Evolutionary conservation across 148 eudicot species (phyloP).

Genomic region (Persicaria maculosa): DNA sequence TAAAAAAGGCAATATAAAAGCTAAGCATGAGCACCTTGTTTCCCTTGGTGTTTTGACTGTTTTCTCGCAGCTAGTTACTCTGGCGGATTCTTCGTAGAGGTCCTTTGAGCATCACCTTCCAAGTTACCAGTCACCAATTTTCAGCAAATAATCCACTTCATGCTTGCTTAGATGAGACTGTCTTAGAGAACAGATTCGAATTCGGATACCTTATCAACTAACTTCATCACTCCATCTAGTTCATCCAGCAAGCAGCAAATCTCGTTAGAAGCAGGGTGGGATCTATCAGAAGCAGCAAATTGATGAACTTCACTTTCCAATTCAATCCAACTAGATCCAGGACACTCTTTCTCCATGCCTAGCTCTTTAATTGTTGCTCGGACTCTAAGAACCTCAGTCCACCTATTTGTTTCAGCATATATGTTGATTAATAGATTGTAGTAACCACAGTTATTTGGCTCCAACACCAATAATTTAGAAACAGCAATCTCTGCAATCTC

Average conservation of each 20-base stretch:
- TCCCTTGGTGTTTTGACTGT: not conserved
- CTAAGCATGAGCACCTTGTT: not conserved
- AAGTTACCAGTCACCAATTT: not conserved
- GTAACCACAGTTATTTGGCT: constrained; percentile 37
- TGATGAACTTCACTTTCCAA: constrained; percentile 30
- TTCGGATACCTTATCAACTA: not conserved
- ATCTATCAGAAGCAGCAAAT: constrained; percentile 32
- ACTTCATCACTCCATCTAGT: constrained; percentile 23
- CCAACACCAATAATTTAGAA: constrained; percentile 28
- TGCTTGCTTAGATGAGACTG: not conserved
- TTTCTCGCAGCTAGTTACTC: not conserved
- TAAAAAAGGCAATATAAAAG: not conserved
- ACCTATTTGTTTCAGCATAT: constrained; percentile 32
- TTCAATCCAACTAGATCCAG: constrained; percentile 46
- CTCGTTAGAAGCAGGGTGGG: constrained; percentile 24
- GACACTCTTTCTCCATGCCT: constrained; percentile 30
- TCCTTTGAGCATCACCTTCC: not conserved
- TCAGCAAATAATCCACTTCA: not conserved
- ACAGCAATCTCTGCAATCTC: constrained; percentile 33
- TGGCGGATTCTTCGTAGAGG: not conserved
- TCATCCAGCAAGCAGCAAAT: constrained; percentile 23
- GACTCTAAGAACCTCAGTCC: constrained; percentile 27
- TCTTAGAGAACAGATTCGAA: constrained; percentile 5
- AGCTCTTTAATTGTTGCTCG: constrained; percentile 26
- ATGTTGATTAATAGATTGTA: constrained; percentile 23